Conservation (phyloP, 768 basidiomycete species). For the Rhodotorula graminis region DNA sequence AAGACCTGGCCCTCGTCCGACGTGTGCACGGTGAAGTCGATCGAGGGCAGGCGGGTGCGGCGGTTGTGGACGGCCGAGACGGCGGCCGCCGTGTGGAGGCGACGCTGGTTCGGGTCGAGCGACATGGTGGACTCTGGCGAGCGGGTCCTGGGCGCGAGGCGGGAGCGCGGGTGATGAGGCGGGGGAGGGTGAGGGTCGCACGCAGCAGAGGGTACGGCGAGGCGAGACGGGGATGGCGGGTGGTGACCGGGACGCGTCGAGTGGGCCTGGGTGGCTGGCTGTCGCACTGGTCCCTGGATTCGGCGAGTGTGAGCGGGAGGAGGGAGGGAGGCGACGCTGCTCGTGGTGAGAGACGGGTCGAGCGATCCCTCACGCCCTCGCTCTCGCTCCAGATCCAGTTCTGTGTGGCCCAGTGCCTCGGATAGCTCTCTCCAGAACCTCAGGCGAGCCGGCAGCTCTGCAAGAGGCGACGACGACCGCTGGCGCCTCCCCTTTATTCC, state of each 20-base stretch:
- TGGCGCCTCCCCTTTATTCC: too few species aligned
- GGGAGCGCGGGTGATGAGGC: background rate
- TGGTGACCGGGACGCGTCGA: background rate
- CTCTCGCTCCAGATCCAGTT: too few species aligned
- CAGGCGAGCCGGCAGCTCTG: too few species aligned
- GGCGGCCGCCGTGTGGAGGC: conserved; percentile 43
- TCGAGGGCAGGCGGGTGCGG: conserved; percentile 37
- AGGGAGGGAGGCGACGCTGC: too few species aligned
- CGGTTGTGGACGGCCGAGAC: conserved; percentile 44
- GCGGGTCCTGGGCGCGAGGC: background rate
- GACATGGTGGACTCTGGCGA: background rate
- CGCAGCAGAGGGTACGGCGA: background rate
- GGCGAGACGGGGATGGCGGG: background rate
- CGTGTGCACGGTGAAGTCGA: conserved; percentile 38
- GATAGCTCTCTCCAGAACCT: too few species aligned
- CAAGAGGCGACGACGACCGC: too few species aligned
- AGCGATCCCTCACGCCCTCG: too few species aligned
- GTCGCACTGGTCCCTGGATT: too few species aligned
- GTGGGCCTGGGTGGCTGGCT: background rate
- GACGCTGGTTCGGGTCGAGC: conserved; percentile 1
- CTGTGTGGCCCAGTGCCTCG: too few species aligned
- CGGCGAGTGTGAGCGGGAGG: too few species aligned
- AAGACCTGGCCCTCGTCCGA: conserved; percentile 81
- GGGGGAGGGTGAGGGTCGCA: background rate
- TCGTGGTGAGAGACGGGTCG: too few species aligned